Evolutionary conservation across 1,139 yeast genomes (phyloP).

Genomic region (Yamadazyma jaroonii): DNA sequence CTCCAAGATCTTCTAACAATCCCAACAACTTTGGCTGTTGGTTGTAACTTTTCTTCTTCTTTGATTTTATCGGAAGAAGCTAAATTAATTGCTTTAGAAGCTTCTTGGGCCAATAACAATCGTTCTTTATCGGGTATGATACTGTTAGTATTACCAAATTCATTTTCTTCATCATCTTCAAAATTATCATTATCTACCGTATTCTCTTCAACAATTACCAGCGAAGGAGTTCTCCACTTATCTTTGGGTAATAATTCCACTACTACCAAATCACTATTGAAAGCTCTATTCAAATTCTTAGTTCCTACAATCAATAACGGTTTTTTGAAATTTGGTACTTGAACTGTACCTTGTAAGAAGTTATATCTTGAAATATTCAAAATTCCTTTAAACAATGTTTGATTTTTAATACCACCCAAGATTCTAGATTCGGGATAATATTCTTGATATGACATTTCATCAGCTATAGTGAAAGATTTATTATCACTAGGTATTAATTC

Average conservation of each 20-base stretch:
- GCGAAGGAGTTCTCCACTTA: conserved; percentile 86
- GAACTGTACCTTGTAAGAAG: conserved; percentile 82
- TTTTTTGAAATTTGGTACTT: conserved; percentile 69
- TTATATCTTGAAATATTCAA: conserved; percentile 82
- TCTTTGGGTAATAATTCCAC: conserved; percentile 84
- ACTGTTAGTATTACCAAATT: conserved; percentile 12
- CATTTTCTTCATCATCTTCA: conserved; percentile 27
- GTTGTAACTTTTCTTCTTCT: conserved; percentile 54
- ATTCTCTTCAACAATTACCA: conserved; percentile 75
- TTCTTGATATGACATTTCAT: conserved; percentile 67
- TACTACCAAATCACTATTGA: conserved; percentile 88
- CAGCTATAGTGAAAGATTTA: conserved; percentile 23
- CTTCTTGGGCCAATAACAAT: conserved; percentile 71
- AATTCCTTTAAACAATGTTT: conserved; percentile 83
- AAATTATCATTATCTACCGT: conserved; percentile 59
- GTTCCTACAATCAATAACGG: conserved; percentile 84
- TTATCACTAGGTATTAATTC: conserved; percentile 69
- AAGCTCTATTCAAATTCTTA: conserved; percentile 82
- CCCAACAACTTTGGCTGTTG: conserved; percentile 92
- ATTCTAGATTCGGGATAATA: conserved; percentile 79
- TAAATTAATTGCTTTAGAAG: conserved; percentile 52
- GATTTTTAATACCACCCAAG: conserved; percentile 87
- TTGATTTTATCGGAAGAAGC: conserved; percentile 25
- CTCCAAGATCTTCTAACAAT: conserved; percentile 92
- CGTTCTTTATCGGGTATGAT: conserved; percentile 77